These are phyloP conservation scores for Coemansia sp. DNA, from an alignment of 192 early-diverging fungal genomes.

Conservation along the genomic window DNA sequence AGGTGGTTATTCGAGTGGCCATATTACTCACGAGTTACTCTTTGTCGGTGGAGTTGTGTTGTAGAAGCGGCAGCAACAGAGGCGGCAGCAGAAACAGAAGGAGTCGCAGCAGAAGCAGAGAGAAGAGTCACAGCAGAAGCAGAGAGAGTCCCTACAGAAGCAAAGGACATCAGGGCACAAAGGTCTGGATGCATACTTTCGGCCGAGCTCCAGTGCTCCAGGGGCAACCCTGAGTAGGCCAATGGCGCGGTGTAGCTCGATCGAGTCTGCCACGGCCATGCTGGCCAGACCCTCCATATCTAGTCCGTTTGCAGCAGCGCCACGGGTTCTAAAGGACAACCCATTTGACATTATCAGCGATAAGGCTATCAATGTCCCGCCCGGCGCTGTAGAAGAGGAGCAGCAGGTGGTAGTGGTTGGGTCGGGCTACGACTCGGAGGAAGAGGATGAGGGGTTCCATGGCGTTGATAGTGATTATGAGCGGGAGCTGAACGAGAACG, in stretches of 20 bases:
- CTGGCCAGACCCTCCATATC: too few species aligned
- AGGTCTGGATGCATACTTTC: slow-evolving; percentile 11
- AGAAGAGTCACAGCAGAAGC: not conserved
- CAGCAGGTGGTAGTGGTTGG: slow-evolving; percentile 14
- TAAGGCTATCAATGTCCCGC: not conserved
- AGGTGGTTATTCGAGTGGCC: not conserved
- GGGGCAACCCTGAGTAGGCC: too few species aligned
- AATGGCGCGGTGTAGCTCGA: too few species aligned
- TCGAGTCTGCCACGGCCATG: too few species aligned
- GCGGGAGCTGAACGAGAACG: slow-evolving; percentile 23
- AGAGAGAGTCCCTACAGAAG: not conserved
- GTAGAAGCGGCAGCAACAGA: slow-evolving; percentile 33
- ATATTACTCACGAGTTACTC: not conserved
- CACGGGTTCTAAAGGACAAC: slow-evolving; percentile 15
- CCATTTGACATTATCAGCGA: slow-evolving; percentile 41
- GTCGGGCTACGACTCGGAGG: slow-evolving; percentile 6
- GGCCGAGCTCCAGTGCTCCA: not conserved
- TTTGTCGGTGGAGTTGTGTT: not conserved
- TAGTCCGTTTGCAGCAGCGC: slow-evolving; percentile 37
- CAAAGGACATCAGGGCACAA: not conserved
- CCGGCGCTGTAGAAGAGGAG: not conserved
- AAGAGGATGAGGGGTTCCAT: too few species aligned
- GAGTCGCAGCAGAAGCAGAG: too few species aligned
- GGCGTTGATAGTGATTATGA: slow-evolving; percentile 8
- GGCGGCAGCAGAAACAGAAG: slow-evolving; percentile 16